Evolutionary conservation across 2,329 filamentous ascomycete species (phyloP), one percentile per base, ranked within the genome.

Genomic region (Bipolaris bicolor): DNA sequence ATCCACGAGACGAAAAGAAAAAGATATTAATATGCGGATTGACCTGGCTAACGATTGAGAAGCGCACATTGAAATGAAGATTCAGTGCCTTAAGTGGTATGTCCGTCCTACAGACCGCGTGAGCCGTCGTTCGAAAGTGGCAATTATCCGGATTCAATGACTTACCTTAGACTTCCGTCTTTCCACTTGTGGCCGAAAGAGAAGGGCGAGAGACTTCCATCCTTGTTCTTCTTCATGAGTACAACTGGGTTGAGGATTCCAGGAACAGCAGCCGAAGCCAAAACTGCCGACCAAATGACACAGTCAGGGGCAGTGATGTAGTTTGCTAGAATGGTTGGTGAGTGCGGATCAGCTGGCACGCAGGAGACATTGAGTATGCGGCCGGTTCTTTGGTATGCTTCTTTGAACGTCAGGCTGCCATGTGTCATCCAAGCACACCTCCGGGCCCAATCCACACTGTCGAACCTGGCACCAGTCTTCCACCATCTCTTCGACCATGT

Each of bases 171-270:
- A 66, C 90, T 95, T 51, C 95, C 95, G 74, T 99, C 95, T 77
- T 99, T 99, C 95, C 95, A 99, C 79, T 98, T 98, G 81, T 98
- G 93, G 0, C 95, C 95, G 72, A 99, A 99, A 0, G 91, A 96
- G 77, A 97, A 99, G 0, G 95, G 95, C 0, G 87, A 86, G 3
- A 99, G 82, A 2, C 82, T 87, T 1, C 92, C 93, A 58, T 92
- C 86, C 16, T 83, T 82, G 51, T 85, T 90, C 79, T 96, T 97
- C 82, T 87, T 88, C 88, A 97, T 91, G 7, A 99, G 86, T 1
- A 99, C 94, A 2, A 96, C 91, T 0, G 95, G 95, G 71, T 98
- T 98, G 34, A 98, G 81, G 55, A 99, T 98, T 1, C 95, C 95
- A 0, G 95, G 95, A 0, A 99, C 95, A 4, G 95, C 95, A 3